phyloP scores from a whole-genome alignment of 2,329 filamentous ascomycete species.

The Aureobasidium namibiae region DNA sequence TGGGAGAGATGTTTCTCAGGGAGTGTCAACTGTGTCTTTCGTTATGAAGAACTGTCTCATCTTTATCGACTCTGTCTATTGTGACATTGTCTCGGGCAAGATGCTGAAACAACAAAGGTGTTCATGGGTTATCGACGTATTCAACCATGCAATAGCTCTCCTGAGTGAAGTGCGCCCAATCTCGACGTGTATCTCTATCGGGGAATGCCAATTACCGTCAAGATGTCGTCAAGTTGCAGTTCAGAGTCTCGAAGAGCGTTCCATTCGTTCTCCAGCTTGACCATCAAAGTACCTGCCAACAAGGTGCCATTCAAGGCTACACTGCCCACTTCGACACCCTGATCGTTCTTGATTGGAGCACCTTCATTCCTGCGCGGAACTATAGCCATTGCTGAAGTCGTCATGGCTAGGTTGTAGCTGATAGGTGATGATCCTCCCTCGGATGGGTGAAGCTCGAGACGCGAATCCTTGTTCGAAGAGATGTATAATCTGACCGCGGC shows the following conservation, averaged over 20 bases:
- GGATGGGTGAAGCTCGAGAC: constrained; percentile 21
- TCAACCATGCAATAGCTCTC: background rate
- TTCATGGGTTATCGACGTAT: background rate
- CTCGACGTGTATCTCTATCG: background rate
- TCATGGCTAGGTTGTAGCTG: constrained; percentile 54
- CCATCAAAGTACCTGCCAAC: constrained; percentile 51
- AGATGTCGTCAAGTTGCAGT: constrained; percentile 34
- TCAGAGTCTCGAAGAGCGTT: constrained; percentile 36
- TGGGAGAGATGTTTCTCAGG: background rate
- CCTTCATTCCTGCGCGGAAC: constrained; percentile 42
- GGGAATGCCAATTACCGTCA: constrained; percentile 35
- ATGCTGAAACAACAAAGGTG: background rate
- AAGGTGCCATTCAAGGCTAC: constrained; percentile 50
- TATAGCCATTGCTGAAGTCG: constrained; percentile 45
- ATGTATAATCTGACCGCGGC: constrained; percentile 33
- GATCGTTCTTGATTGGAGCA: constrained; percentile 31
- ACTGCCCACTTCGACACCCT: constrained; percentile 31
- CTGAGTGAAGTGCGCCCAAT: too few relatives aligned
- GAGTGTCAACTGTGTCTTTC: background rate
- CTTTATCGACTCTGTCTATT: background rate
- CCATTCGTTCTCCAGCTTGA: constrained; percentile 49
- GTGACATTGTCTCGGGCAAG: background rate
- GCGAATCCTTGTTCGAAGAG: constrained; percentile 26
- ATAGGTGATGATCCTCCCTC: constrained; percentile 36
- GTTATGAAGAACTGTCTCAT: background rate